Evolutionary conservation across 1,139 yeast genomes (phyloP).

Genomic region (Taiozyma sp.): DNA sequence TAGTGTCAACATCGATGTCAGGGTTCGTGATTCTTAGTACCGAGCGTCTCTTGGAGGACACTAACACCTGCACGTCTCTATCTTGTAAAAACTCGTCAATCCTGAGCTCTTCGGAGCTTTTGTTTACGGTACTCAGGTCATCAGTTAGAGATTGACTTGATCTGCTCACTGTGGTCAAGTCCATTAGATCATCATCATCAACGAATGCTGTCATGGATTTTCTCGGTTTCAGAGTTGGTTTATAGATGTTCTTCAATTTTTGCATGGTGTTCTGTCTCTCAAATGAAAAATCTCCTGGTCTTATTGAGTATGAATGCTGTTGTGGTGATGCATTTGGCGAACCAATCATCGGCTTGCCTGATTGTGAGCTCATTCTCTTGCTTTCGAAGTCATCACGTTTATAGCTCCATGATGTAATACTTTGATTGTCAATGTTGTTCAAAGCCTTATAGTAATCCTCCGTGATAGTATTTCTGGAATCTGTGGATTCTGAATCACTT

Average conservation of each 20-base stretch:
- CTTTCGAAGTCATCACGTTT: constrained; percentile 19
- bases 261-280: not conserved
- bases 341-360: not conserved
- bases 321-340: not conserved
- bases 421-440: constrained; percentile 16
- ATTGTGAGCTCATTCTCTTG: not conserved
- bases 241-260: constrained; percentile 7
- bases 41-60: constrained; percentile 63
- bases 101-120: constrained; percentile 25
- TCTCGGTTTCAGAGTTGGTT: not conserved
- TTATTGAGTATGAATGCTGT: not conserved
- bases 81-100: constrained; percentile 37
- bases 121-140: not conserved
- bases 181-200: constrained; percentile 15
- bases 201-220: not conserved
- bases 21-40: constrained; percentile 64
- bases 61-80: constrained; percentile 69
- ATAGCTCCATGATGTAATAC: constrained; percentile 20
- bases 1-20: constrained; percentile 24
- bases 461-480: constrained; percentile 2
- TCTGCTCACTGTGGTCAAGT: constrained; percentile 9
- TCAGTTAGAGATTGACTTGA: constrained; percentile 8
- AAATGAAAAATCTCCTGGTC: not conserved
- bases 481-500: constrained; percentile 10
- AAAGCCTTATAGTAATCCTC: constrained; percentile 17